Conservation (phyloP, 2,329 filamentous ascomycete genomes). For the Sporothrix brasiliensis region DNA sequence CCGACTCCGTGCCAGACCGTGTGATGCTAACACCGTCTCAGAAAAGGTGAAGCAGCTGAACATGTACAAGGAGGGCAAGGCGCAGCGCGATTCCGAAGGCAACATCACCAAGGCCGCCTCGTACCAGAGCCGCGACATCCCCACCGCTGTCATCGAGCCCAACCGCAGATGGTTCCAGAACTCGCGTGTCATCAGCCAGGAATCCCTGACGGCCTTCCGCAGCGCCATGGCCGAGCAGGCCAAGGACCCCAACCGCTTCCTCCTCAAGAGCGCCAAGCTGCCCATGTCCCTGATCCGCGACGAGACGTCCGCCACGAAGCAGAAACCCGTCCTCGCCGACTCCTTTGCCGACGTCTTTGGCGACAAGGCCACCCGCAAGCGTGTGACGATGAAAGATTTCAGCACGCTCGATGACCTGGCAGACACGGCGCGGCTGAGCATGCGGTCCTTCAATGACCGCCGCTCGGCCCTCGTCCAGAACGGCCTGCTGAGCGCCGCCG, state of each 20-base stretch:
- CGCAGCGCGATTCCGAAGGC: slow-evolving; percentile 78
- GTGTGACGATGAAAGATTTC: slow-evolving; percentile 69
- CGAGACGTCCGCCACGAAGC: slow-evolving; percentile 63
- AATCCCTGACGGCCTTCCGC: slow-evolving; percentile 69
- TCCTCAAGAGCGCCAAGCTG: slow-evolving; percentile 96
- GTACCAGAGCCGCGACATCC: slow-evolving; percentile 72
- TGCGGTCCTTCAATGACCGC: slow-evolving; percentile 79
- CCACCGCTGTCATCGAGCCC: slow-evolving; percentile 86
- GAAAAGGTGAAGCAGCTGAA: slow-evolving; percentile 62
- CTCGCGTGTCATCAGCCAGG: slow-evolving; percentile 85
- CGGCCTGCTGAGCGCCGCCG: slow-evolving; percentile 60
- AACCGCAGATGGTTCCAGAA: slow-evolving; percentile 99
- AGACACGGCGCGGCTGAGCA: slow-evolving; percentile 75
- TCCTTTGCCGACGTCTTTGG: slow-evolving; percentile 88
- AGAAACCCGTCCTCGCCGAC: slow-evolving; percentile 51
- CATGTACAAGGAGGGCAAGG: slow-evolving; percentile 73
- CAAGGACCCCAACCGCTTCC: slow-evolving; percentile 86
- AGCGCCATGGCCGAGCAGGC: slow-evolving; percentile 90
- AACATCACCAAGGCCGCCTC: slow-evolving; percentile 69
- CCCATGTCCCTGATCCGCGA: slow-evolving; percentile 94
- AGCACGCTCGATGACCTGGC: slow-evolving; percentile 81
- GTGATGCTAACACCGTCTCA: slow-evolving; percentile 19
- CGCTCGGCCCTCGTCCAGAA: slow-evolving; percentile 66
- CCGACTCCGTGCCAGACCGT: no score
- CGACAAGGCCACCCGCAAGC: slow-evolving; percentile 88